Evolutionary conservation across 192 early-diverging fungal species (phyloP), one percentile per base, ranked within the genome.

Genomic region (Mortierella alpina): DNA sequence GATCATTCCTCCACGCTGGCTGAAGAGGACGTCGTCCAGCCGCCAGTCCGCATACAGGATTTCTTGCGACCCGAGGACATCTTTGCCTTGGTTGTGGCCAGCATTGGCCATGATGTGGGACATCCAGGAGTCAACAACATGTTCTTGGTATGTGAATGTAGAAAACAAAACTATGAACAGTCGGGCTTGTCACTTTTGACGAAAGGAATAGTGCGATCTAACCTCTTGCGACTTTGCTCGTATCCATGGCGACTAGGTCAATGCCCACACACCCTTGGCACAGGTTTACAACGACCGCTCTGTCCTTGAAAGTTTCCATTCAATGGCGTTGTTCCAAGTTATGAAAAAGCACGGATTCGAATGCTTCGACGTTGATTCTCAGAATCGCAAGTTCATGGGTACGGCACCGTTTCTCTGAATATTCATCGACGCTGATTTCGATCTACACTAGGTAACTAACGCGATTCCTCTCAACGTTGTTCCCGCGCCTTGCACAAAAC

Each of bases 71-170:
- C 86, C 2, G 86, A 84, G 6, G 92, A 94, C 54, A 85, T 86
- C n/a, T 90, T 94, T 78, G 94, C 93, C 4, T 83, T 94, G 11
- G 81, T 96, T 9, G 84, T 95, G 5, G 90, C 93, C 41, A 90
- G 90, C 18, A 91, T 95, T 64, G 92, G 92, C 51, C 94, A 95
- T 68, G 94, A 95, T 79, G 87, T 93, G 48, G 93, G 90, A 15
- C 97, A 99, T 82, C 97, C 96, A 13, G 97, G 97, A 17, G 93
- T 97, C 44, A 97, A 95, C 85, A 99, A 99, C 82, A 89, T 90
- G 67, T 99, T 96, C 72, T 90, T 99, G 88, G 90, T 90, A 82
- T 7, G 64, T 5, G 5, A 31, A 31, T 31, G 31, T 31, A 31
- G 3, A 31, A 31, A 31, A 31, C n/a, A n/a, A n/a, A n/a, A n/a